These are phyloP conservation scores for Danielia reshetovae DNA, from an alignment of 805 yeast species.

Conservation along the genomic window DNA sequence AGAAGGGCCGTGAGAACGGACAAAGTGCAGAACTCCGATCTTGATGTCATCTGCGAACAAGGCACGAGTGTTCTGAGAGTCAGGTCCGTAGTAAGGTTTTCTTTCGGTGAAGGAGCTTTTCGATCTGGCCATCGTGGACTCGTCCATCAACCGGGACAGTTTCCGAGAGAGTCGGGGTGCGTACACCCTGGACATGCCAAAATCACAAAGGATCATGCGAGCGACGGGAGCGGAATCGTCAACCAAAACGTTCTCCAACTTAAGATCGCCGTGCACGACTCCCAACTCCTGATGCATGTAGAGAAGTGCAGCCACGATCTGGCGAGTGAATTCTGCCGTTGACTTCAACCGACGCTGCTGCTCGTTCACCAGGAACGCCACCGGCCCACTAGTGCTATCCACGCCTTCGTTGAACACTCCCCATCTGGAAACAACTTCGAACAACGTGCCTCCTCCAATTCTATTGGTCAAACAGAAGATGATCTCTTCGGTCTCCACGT, in stretches of 20 bases:
- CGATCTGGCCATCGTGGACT: conserved; percentile 25
- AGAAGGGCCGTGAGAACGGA: conserved; percentile 30
- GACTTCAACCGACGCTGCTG: conserved; percentile 33
- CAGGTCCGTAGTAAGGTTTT: conserved; percentile 34
- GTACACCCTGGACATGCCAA: conserved; percentile 67
- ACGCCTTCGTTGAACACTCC: conserved; percentile 40
- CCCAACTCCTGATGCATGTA: conserved; percentile 55
- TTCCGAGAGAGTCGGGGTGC: conserved; percentile 24
- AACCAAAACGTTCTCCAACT: conserved; percentile 74
- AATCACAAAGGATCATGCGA: conserved; percentile 70
- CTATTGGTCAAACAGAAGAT: conserved; percentile 71
- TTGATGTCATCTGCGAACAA: conserved; percentile 29
- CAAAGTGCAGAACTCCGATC: conserved; percentile 27
- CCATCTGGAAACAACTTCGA: conserved; percentile 70
- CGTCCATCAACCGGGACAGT: conserved; percentile 12
- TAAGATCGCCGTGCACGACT: conserved; percentile 78
- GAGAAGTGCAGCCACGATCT: conserved; percentile 54
- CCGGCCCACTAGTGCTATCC: conserved; percentile 23
- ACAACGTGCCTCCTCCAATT: conserved; percentile 74
- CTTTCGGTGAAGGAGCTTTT: conserved; percentile 32
- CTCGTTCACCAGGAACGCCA: conserved; percentile 23
- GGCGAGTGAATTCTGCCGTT: conserved; percentile 36
- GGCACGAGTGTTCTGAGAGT: conserved; percentile 18
- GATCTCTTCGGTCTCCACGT: conserved; percentile 56
- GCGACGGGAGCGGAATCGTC: conserved; percentile 35